A percentile compares a stretch with the other conserved stretches of the same genome.
These are phyloP conservation scores for Cichorium intybus DNA, from an alignment of 140 eudicot species.

Conservation along the genomic window DNA sequence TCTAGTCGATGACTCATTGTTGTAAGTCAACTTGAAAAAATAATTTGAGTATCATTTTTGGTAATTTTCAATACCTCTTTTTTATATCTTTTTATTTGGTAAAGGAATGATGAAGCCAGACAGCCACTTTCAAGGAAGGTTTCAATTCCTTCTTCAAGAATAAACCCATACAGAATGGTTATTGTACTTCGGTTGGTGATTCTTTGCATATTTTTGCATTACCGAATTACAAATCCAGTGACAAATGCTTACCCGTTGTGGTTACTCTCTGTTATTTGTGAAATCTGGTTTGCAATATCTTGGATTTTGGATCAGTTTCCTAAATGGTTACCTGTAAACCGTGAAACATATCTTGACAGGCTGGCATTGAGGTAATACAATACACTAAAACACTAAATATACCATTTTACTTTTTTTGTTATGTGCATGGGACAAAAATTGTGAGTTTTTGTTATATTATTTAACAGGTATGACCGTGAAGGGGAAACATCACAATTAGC, in stretches of 20 bases:
- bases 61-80: not conserved
- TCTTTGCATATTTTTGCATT: conserved; percentile 75
- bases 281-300: conserved; percentile 91
- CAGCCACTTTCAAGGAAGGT: conserved; percentile 99
- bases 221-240: conserved; percentile 85
- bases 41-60: conserved; percentile 31
- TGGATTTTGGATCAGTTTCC: conserved; percentile 99
- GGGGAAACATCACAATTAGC: conserved; percentile 81
- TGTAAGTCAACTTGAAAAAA: conserved; percentile 76
- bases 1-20: conserved; percentile 61
- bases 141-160: conserved; percentile 82
- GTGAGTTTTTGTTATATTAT: too few relatives aligned
- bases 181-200: conserved; percentile 73
- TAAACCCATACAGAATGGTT: conserved; percentile 90
- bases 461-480: conserved; percentile 69
- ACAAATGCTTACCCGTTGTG: conserved; percentile 70
- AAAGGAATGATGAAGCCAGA: conserved; percentile 97
- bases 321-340: conserved; percentile 93
- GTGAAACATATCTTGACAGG: conserved; percentile 98
- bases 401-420: too few relatives aligned
- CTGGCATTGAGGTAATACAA: conserved; percentile 66
- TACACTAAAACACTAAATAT: too few relatives aligned
- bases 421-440: too few relatives aligned
- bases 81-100: conserved; percentile 16
- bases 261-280: conserved; percentile 86